Base-by-base conservation (phyloP, 164 flowering plant genomes). In the Piper betle region DNA sequence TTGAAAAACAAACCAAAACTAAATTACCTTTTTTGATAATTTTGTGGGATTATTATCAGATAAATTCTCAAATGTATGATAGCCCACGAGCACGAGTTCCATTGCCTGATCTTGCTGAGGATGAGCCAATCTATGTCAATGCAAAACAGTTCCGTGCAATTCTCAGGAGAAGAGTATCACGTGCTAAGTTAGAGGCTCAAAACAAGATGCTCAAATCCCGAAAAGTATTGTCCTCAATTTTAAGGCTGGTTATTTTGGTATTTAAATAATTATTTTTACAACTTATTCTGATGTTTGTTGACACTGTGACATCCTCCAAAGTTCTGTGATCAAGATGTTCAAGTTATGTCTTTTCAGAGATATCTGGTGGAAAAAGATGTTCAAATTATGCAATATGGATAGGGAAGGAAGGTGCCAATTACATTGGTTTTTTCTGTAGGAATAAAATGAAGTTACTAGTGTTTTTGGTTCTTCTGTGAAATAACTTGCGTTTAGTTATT, bases 141-240 rank as follows among this genome's bases (percentile, higher is more conserved):
- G 84, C 96, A 7, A 84, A 85, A 68, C 97, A 91, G 61, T 91
- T 84, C 69, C 78, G 77, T 65, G 90, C 82, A 10, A 91, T 91
- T 60, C 80, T 88, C 40, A 79, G 88, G 53, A 78, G 97, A 70
- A 75, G 97, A 63, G 82, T 84, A 70, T 74, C 76, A 3, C 84
- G 96, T 52, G 96, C 97, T 48, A 91, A 83, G 79, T 82, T 81
- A 4, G 96, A 91, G 80, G 86, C 90, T 58, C 86, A 79, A 64
- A 88, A 86, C 76, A 86, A 86, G 68, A 81, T 86, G 40, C 57
- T 81, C 53, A 84, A 78, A 73, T 52, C 40, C 67, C 79, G 97
- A 8, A 88, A 85, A 81, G 97, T 89, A 72, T 33, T 41, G 40
- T 3, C 57, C 39, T 39, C 20, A 39, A 18, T 17, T 54, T 52